Base-by-base conservation (phyloP, 1,139 yeast genomes). In the Pneumocystis jirovecii region DNA sequence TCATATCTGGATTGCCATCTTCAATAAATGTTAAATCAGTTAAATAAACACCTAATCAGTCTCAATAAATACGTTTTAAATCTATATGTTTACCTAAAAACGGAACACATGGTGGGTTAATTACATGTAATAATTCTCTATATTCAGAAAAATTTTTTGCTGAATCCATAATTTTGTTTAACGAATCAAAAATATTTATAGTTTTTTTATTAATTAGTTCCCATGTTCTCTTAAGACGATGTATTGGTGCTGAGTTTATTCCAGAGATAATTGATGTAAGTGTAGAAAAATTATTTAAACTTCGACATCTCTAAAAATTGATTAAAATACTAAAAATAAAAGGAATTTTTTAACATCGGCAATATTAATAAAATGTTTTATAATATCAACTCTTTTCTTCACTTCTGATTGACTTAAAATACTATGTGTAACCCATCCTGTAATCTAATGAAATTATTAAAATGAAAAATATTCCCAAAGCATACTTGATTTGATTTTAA, bases 241-340 rank as follows among this genome's bases (percentile, higher is more conserved):
- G 95, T 65, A 93, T 83, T 3, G 96, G 91, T 0, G 96, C 88
- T 0, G 96, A 87, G 71, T 86, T 85, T 62, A 93, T 77, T 0
- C 96, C 96, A 40, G 96, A 88, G 19, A 91, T 84, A 63, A 93
- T 85, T 0, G 97, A 96, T 1, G 97, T 91, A 96, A 93, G 88
- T 7, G 96, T 85, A 3, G 96, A 87, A 72, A 85, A 93, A 74
- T 93, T 93, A 72, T 89, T 88, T 71, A 87, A 78, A 66, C 80
- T 82, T 37, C 89, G 81, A 72, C 96, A 85, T 71, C 84, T 65
- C 67, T 68, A 64, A 12, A 35, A 64, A 6, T 56, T 60, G 17
- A 61, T 61, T 39, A 39, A 61, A 45, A 29, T n/a, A 34, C 61
- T 37, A 3, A 40, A 61, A n/a, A 25, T 25, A 25, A 62, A 61